Base-by-base conservation (phyloP, 768 basidiomycete genomes). In the Leccinum barrowsii region DNA sequence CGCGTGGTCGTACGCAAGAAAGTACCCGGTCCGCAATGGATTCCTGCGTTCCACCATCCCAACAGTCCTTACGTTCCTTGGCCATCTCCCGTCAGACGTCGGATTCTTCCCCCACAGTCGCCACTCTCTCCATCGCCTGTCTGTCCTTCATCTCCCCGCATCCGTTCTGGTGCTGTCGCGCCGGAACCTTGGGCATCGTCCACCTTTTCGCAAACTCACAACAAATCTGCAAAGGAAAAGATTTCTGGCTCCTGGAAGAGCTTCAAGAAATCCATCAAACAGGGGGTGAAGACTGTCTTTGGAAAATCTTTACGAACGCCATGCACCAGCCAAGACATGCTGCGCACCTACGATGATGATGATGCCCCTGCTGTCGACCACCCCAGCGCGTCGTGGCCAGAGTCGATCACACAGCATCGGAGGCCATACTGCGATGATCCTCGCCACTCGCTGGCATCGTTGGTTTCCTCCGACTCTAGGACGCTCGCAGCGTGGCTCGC, bases 41-140 rank as follows among this genome's bases (percentile, higher is more conserved):
- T 76, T 34, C 74, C 78, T 7, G 70, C 76, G 24, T 73, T 80
- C 32, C 75, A 74, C 44, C 79, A 83, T 66, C 80, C 81, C 6
- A 82, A 82, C 53, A 81, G 78, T 64, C 82, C 82, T n/a, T 83
- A 82, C 54, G 77, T 81, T 5, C 82, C 82, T 8, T 83, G 80
- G 81, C 64, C 74, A 5, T 67, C 73, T 28, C 69, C 75, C 24
- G 69, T 66, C 73, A 83, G 67, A 71, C 83, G 57, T 57, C 73
- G 69, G 61, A 77, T 74, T 63, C 76, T 75, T 58, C 77, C 62
- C 54, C 80, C 79, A 19, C 60, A 64, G 48, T 71, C 71, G 62
- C 66, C 79, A 68, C 50, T 58, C 34, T 65, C 59, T 69, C 67
- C 40, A 64, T 74, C 71, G 52, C 77, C 70, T 37, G 69, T 54